Conservation (phyloP, 371 early-diverging fungal species). For the Cokeromyces recurvatus region DNA sequence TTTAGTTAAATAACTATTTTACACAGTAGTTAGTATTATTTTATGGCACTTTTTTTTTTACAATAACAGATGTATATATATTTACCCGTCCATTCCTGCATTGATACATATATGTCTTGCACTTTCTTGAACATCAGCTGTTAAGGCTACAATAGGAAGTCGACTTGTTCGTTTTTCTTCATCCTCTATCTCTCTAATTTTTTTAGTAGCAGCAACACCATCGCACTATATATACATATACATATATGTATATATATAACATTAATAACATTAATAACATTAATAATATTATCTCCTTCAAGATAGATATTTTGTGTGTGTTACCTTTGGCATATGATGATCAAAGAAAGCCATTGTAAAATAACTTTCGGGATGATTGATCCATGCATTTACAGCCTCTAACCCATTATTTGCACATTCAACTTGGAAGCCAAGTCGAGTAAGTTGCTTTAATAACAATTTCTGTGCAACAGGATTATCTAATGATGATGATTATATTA, state of each 20-base stretch:
- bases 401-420: conserved; percentile 43
- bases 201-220: conserved; percentile 43
- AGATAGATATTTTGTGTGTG: too few species aligned
- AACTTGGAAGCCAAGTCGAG: conserved; percentile 37
- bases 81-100: conserved; percentile 51
- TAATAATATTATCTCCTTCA: too few species aligned
- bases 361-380: conserved; percentile 20
- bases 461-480: conserved; percentile 48
- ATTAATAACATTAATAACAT: too few species aligned
- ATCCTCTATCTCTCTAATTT: conserved; percentile 30
- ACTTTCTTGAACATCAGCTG: conserved; percentile 47
- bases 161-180: conserved; percentile 3
- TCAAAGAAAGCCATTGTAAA: conserved; percentile 42
- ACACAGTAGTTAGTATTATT: too few species aligned
- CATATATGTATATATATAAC: too few species aligned
- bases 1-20: conserved; percentile 33
- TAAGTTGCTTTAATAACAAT: conserved; percentile 34
- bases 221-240: conserved; percentile 40
- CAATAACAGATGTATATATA: too few species aligned
- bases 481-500: too few species aligned
- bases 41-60: too few species aligned
- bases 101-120: conserved; percentile 43
- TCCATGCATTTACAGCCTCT: conserved; percentile 39
- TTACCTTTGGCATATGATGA: conserved; percentile 48
- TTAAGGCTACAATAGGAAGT: conserved; percentile 33